These are phyloP conservation scores for Coemansia sp. DNA, from an alignment of 192 early-diverging fungal species.

Conservation along the genomic window DNA sequence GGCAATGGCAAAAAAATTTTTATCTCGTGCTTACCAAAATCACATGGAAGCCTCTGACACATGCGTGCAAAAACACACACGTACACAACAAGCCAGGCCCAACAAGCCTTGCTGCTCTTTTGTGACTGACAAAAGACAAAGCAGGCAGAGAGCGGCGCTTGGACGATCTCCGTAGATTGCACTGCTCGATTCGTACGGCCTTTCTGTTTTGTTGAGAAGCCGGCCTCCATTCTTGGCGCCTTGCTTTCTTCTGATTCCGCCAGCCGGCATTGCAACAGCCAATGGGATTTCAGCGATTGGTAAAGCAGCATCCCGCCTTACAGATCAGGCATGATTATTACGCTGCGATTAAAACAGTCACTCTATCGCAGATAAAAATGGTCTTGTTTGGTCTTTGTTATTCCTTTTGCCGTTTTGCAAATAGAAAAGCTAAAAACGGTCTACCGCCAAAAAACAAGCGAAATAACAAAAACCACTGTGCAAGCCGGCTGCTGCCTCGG, in stretches of 20 bases:
- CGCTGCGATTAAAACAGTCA: too few relatives aligned
- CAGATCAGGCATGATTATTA: too few relatives aligned
- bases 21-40: background rate
- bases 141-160: background rate
- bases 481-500: too few relatives aligned
- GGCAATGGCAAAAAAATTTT: background rate
- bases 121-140: background rate
- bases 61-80: background rate
- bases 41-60: background rate
- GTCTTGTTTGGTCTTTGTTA: too few relatives aligned
- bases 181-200: too few relatives aligned
- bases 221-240: background rate
- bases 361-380: too few relatives aligned
- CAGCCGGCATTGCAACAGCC: constrained; percentile 17
- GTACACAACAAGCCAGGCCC: background rate
- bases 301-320: too few relatives aligned
- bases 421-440: too few relatives aligned
- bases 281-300: constrained; percentile 10
- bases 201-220: too few relatives aligned
- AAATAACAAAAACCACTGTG: too few relatives aligned
- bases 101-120: background rate
- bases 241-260: background rate
- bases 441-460: too few relatives aligned
- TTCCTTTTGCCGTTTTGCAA: too few relatives aligned
- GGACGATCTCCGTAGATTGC: background rate